Base-by-base conservation (phyloP, 2,329 filamentous ascomycete genomes). In the Emydomyces testavorans region DNA sequence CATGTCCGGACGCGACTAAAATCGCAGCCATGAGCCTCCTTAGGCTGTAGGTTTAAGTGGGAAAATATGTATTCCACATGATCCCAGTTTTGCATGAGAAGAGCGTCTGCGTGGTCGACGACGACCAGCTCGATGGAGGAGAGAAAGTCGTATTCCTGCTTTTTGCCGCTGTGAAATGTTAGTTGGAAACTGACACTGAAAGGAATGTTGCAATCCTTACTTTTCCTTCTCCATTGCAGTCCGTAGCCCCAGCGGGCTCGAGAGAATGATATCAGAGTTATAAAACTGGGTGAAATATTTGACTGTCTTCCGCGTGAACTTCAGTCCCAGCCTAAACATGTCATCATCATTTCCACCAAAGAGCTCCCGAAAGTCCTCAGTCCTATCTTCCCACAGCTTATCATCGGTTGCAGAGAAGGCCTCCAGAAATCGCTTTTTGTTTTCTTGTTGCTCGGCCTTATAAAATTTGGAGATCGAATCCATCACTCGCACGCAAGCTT, bases 11-110 rank as follows among this genome's bases (percentile, higher is more conserved):
- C 85, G 15, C 92, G 84, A 56, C 83, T 85, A 63, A 96, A 94
- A 69, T 98, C 92, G 59, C 87, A 94, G 54, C 85, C 89, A 64
- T 95, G 89, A 0, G 86, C 78, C 57, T 94, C 85, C 60, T 83
- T 86, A 31, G 92, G 90, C 58, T 94, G 86, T 18, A 84, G 74
- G 63, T 98, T 98, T 53, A 98, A 76, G 63, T 94, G 86, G 53
- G 86, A 80, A 60, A 96, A 89, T 57, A 95, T 84, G 62, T 85
- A 85, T 63, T 93, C 85, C 52, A 95, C 78, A 62, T 98, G 90
- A 60, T 95, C 88, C 89, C 90, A 96, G 64, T 94, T 96, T 65
- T 98, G 92, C 88, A 95, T 95, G 6, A 94, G 77, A 35, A 95
- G 77, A 0, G 88, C 88, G 65, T 96, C 89, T 10, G 87, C 83